Evolutionary conservation across 2,329 filamentous ascomycete genomes (phyloP), one percentile per base, ranked within the genome.

Genomic region (Fusarium sp.): DNA sequence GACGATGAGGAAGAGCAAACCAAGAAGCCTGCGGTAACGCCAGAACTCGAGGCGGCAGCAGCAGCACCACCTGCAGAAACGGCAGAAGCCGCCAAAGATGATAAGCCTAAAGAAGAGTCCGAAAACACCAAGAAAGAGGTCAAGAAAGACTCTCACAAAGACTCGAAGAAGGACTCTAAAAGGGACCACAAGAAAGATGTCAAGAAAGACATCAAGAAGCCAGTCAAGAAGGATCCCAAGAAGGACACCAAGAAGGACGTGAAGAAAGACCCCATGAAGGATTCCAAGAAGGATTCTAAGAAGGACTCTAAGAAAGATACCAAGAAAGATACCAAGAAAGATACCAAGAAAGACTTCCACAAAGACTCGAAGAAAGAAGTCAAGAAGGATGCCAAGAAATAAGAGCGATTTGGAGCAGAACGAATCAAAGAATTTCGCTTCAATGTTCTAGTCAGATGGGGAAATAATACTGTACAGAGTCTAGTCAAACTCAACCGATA

Each of bases 1-100:
- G 61, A 74, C 23, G 59, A 67, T 19, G 69, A 73, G 7, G 66
- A 70, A 15, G 63, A 69, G 27, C 66, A 73, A 33, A 70, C 64
- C 15, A 74, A 77, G 45, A 56, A 63, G 37, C 52, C 65, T 21
- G 55, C 38, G 10, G 33, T 63, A 48, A 19, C 31, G 23, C n/a
- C 54, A 48, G 27, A 16, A 27, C 29, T 31, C 15, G 29, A 35
- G 10, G 19, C 39, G 21, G 39, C 18, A 3, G 8, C 27, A 23
- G 37, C 51, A 31, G 21, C 25, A 42, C n/a, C 29, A 52, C 45
- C 67, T 39, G 48, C 44, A 15, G 49, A 48, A 33, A 39, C 48
- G 14, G 27, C 57, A 15, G 49, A 57, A 33, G 46, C 42, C 19
- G 29, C 51, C 31, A 68, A 67, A 31, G 59, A 64, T 25, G 55